These are phyloP conservation scores for Amaranthus cruentus DNA, from an alignment of 148 eudicot species.

Conservation along the genomic window DNA sequence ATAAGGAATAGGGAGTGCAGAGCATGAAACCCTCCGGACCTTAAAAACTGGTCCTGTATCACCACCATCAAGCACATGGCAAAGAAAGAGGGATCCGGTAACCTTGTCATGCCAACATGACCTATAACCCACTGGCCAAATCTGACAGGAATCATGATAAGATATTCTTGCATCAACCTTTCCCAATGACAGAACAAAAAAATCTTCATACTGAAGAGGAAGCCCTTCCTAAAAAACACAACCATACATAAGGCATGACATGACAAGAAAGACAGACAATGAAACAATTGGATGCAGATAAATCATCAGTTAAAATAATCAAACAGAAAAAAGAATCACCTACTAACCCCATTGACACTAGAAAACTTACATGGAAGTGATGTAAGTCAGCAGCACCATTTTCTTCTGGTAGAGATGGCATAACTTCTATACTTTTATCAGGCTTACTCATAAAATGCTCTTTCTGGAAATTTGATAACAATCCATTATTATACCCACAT, in stretches of 20 bases:
- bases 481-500: slow-evolving; percentile 18
- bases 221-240: slow-evolving; percentile 48
- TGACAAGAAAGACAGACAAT: slow-evolving; percentile 7
- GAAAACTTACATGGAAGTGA: slow-evolving; percentile 36
- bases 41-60: slow-evolving; percentile 52
- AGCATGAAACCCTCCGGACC: slow-evolving; percentile 52
- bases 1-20: slow-evolving; percentile 48
- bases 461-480: slow-evolving; percentile 16
- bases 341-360: slow-evolving; percentile 7
- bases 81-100: slow-evolving; percentile 65
- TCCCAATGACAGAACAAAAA: slow-evolving; percentile 60
- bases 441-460: slow-evolving; percentile 13
- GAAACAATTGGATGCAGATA: neutral
- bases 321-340: neutral
- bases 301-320: slow-evolving; percentile 4
- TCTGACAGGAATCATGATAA: slow-evolving; percentile 47
- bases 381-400: slow-evolving; percentile 25
- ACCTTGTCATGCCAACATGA: slow-evolving; percentile 76
- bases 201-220: slow-evolving; percentile 69
- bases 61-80: slow-evolving; percentile 65
- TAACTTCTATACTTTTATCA: slow-evolving; percentile 18
- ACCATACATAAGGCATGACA: slow-evolving; percentile 10
- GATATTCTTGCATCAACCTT: slow-evolving; percentile 50
- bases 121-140: slow-evolving; percentile 66
- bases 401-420: slow-evolving; percentile 27